Conservation (phyloP, 108 stramenopile genomes). For the Licmophora abbreviata region DNA sequence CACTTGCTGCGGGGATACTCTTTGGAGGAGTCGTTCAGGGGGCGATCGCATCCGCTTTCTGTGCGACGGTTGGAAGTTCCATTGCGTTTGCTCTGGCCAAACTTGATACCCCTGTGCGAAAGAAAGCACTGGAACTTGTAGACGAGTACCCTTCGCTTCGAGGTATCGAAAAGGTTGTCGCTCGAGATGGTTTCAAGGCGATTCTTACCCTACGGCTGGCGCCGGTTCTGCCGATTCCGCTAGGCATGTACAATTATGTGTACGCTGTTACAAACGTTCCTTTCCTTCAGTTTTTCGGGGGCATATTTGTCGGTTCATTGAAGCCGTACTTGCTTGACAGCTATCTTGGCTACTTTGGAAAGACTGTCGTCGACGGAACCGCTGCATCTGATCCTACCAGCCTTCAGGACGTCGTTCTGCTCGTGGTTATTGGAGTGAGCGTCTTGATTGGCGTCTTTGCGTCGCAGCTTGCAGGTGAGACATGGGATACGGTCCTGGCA, state of each 20-base stretch:
- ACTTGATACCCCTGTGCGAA: slow-evolving; percentile 61
- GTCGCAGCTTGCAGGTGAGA: slow-evolving; percentile 72
- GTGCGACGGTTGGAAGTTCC: slow-evolving; percentile 78
- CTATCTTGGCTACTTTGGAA: slow-evolving; percentile 84
- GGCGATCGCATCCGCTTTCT: slow-evolving; percentile 61
- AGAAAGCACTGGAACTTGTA: slow-evolving; percentile 66
- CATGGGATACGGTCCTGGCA: slow-evolving; percentile 72
- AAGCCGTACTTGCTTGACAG: slow-evolving; percentile 91
- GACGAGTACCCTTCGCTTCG: slow-evolving; percentile 76
- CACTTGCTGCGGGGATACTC: slow-evolving; percentile 75
- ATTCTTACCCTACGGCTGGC: slow-evolving; percentile 88
- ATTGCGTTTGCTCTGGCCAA: slow-evolving; percentile 80
- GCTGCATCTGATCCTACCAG: slow-evolving; percentile 28
- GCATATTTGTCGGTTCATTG: slow-evolving; percentile 83
- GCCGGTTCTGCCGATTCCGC: slow-evolving; percentile 87
- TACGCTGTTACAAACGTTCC: slow-evolving; percentile 81
- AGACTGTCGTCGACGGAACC: slow-evolving; percentile 62
- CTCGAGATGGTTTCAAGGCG: slow-evolving; percentile 84
- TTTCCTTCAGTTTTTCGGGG: slow-evolving; percentile 71
- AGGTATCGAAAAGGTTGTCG: slow-evolving; percentile 88
- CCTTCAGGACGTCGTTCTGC: slow-evolving; percentile 53
- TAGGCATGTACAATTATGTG: slow-evolving; percentile 93
- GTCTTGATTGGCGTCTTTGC: slow-evolving; percentile 84
- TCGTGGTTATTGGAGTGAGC: slow-evolving; percentile 62
- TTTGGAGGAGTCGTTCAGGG: slow-evolving; percentile 91